Conservation (phyloP, 2,329 filamentous ascomycete species). For the Juglanconis oblonga region DNA sequence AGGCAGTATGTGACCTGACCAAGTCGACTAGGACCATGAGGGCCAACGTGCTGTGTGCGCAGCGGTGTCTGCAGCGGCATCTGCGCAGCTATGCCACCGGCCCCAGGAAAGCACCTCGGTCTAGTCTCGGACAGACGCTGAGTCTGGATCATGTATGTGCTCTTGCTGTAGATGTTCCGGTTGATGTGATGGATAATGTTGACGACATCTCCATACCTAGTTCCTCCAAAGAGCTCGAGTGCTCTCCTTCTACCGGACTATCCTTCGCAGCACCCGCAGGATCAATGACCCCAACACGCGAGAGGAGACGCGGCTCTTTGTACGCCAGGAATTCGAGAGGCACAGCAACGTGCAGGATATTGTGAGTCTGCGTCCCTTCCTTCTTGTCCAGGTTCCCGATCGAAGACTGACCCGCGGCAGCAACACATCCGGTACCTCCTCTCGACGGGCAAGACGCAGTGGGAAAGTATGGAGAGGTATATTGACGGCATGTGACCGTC, state of each 20-base stretch:
- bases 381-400: background rate
- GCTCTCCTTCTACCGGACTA: slow-evolving; percentile 55
- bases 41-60: slow-evolving; percentile 20
- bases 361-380: slow-evolving; percentile 35
- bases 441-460: slow-evolving; percentile 63
- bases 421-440: slow-evolving; percentile 60
- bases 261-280: slow-evolving; percentile 51
- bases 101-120: slow-evolving; percentile 8
- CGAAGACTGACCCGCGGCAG: background rate
- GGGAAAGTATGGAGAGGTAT: slow-evolving; percentile 60
- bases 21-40: slow-evolving; percentile 15
- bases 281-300: slow-evolving; percentile 51
- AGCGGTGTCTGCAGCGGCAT: slow-evolving; percentile 21
- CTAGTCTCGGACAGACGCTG: slow-evolving; percentile 40
- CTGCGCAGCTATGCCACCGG: slow-evolving; percentile 37
- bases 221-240: slow-evolving; percentile 57
- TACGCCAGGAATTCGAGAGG: slow-evolving; percentile 59
- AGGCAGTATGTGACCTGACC: background rate
- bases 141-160: slow-evolving; percentile 57
- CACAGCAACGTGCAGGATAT: slow-evolving; percentile 54
- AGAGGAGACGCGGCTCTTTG: slow-evolving; percentile 55
- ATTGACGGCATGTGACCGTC: slow-evolving; percentile 43
- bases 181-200: background rate
- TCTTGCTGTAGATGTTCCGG: background rate
- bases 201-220: slow-evolving; percentile 31